Conservation (phyloP, 2,329 filamentous ascomycete species). For the Drechslerella dactyloides region DNA sequence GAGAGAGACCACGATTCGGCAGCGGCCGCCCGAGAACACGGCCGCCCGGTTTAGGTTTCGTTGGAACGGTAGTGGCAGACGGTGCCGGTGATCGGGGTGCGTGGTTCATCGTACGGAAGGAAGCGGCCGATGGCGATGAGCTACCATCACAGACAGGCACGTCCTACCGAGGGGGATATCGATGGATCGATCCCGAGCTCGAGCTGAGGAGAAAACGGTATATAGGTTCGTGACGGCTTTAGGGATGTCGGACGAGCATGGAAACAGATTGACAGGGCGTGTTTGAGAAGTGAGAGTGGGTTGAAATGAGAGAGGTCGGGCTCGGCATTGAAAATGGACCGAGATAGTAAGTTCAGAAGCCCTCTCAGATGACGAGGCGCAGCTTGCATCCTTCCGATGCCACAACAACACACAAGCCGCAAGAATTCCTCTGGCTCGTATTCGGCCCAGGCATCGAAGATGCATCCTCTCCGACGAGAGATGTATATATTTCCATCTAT, state of each 20-base stretch:
- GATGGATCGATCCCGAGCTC: conserved; percentile 3
- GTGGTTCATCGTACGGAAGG: conserved; percentile 36
- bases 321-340: neutral
- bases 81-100: conserved; percentile 30
- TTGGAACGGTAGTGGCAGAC: conserved; percentile 21
- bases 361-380: conserved; percentile 18
- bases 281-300: neutral
- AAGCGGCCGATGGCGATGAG: conserved; percentile 23
- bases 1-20: conserved; percentile 31
- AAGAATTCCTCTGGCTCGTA: neutral
- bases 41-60: conserved; percentile 39
- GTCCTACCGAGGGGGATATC: conserved; percentile 6
- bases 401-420: conserved; percentile 19
- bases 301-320: neutral
- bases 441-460: neutral
- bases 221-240: neutral
- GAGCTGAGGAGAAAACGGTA: conserved; percentile 13
- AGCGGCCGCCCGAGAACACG: conserved; percentile 42
- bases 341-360: conserved; percentile 4
- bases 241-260: neutral
- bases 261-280: neutral
- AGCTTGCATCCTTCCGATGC: conserved; percentile 13
- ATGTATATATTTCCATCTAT: conserved; percentile 8
- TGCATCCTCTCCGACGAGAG: neutral
- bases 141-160: neutral